These are phyloP conservation scores for Fusarium sacchari DNA, from an alignment of 2,329 filamentous ascomycete species.

Conservation along the genomic window DNA sequence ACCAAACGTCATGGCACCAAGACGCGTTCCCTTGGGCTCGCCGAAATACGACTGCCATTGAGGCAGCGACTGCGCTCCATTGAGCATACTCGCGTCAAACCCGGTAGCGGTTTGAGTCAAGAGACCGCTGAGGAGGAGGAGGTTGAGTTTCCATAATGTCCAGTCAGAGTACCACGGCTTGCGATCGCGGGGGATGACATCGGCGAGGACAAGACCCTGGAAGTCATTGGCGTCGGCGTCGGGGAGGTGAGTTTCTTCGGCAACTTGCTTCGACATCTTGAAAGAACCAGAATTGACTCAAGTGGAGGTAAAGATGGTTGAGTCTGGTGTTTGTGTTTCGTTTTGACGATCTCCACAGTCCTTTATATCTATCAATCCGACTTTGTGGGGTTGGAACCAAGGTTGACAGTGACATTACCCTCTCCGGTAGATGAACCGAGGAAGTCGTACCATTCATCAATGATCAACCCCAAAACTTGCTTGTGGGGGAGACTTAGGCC, in stretches of 20 bases:
- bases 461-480: background rate
- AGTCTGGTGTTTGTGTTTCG: background rate
- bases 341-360: constrained; percentile 1
- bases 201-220: constrained; percentile 38
- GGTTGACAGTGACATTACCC: background rate
- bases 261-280: constrained; percentile 15
- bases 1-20: constrained; percentile 46
- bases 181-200: constrained; percentile 36
- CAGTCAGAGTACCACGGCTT: constrained; percentile 38
- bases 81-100: constrained; percentile 49
- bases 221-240: constrained; percentile 31
- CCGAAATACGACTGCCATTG: constrained; percentile 47
- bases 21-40: constrained; percentile 42
- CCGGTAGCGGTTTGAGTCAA: constrained; percentile 48
- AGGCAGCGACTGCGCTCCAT: constrained; percentile 47
- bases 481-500: background rate
- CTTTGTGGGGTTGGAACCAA: constrained; percentile 1
- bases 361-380: constrained; percentile 22
- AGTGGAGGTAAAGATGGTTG: background rate
- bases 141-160: constrained; percentile 46
- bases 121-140: constrained; percentile 45
- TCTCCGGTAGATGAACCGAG: constrained; percentile 18
- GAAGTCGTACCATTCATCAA: constrained; percentile 7
- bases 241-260: constrained; percentile 20
- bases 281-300: background rate